Base-by-base conservation (phyloP, 2,329 filamentous ascomycete species). In the Venturia oleaginea region DNA sequence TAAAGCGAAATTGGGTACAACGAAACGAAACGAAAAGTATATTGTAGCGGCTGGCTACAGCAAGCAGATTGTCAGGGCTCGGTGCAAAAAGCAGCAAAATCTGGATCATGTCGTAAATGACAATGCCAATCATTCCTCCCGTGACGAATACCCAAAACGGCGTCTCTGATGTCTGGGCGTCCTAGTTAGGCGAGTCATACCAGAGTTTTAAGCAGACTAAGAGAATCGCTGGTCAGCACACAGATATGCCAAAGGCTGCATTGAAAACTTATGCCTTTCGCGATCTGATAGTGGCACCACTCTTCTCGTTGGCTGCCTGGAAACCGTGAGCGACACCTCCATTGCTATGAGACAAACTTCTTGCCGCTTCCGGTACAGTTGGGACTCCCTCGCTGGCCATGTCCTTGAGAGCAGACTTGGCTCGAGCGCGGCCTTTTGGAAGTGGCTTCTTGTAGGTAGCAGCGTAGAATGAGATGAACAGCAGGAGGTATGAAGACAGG, bases 391-490 rank as follows among this genome's bases (percentile, higher is more conserved):
- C 84, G 72, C 86, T 84, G 75, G 90, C 89, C 80, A 92, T 91
- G 76, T 95, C 92, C 71, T 93, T 90, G 62, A 94, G 79, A 66
- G 87, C 86, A 82, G 93, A 94, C 78, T 90, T 92, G 72, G 90
- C 90, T 71, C 88, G 92, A 72, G 84, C 82, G 83, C 85, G 76
- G 66, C 79, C 78, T 83, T 92, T 93, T 74, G 85, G 85, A 76
- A 86, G 85, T 67, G 88, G 87, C 83, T 91, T 92, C 81, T 88
- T 90, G 82, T 99, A 99, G 67, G 93, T 99, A 69, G 92, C 92
- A 71, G 96, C 84, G 84, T 97, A 99, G 87, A 99, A 99, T 62
- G 89, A 93, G 80, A 99, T 96, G 86, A 99, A 99, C 70, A 99
- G 90, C 68, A 97, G 84, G 66, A 99, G 86, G 85, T 97, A 99